Conservation (phyloP, 2,329 filamentous ascomycete species). For the Colletotrichum lini region DNA sequence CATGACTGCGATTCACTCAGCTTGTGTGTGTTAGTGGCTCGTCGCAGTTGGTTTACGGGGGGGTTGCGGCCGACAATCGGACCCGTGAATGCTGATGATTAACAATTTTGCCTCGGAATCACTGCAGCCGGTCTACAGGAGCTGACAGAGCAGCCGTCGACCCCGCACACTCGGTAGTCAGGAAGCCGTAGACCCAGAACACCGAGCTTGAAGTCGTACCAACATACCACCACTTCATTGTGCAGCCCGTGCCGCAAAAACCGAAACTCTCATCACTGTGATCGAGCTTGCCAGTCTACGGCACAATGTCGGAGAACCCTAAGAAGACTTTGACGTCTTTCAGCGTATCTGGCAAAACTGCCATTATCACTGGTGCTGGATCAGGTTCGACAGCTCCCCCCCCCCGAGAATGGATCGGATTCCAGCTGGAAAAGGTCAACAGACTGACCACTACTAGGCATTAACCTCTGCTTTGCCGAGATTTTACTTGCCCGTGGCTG, state of each 20-base stretch:
- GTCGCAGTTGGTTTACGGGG: neutral
- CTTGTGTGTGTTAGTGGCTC: neutral
- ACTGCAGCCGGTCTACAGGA: neutral
- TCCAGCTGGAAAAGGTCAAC: neutral
- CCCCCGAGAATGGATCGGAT: neutral
- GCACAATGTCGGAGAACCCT: neutral
- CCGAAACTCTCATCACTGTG: neutral
- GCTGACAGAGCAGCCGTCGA: too few species aligned
- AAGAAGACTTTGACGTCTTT: constrained; percentile 40
- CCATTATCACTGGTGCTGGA: constrained; percentile 50
- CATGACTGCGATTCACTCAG: neutral
- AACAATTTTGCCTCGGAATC: too few species aligned
- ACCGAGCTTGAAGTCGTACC: too few species aligned
- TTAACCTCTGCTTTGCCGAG: constrained; percentile 60
- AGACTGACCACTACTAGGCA: constrained; percentile 49
- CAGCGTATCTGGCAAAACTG: constrained; percentile 48
- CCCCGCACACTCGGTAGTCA: neutral
- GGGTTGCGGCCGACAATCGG: neutral
- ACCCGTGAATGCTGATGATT: neutral
- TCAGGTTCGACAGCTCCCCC: constrained; percentile 42
- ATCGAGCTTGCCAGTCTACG: too few species aligned
- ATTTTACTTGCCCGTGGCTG: constrained; percentile 58
- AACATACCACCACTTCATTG: neutral
- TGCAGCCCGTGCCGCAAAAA: too few species aligned
- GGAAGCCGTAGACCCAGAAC: neutral